These are phyloP conservation scores for Taphrina deformans DNA, from an alignment of 1,139 yeast species.

Conservation along the genomic window DNA sequence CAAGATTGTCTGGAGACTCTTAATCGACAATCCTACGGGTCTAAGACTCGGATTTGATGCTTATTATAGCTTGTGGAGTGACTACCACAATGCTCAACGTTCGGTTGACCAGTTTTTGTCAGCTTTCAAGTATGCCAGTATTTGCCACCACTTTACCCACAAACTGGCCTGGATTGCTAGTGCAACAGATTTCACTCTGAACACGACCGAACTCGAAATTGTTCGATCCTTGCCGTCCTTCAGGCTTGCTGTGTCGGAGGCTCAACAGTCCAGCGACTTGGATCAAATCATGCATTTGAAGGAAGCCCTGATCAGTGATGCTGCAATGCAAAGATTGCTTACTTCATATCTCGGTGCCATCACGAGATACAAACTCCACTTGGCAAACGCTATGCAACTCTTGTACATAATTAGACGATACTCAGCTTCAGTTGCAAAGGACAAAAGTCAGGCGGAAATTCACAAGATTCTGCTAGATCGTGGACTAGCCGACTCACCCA, in stretches of 20 bases:
- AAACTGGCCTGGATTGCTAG: constrained; percentile 9
- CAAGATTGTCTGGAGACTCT: not conserved
- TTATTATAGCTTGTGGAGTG: not conserved
- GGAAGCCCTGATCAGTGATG: constrained; percentile 5
- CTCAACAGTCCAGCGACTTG: not conserved
- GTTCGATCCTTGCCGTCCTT: constrained; percentile 26
- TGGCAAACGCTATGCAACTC: not conserved
- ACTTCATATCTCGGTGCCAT: not conserved
- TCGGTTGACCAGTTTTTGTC: constrained; percentile 15
- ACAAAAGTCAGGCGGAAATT: constrained; percentile 1
- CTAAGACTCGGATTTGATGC: constrained; percentile 17
- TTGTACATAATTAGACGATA: not conserved
- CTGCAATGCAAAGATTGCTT: not conserved
- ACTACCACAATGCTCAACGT: constrained; percentile 14
- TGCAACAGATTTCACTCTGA: not conserved
- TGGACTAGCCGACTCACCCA: not conserved
- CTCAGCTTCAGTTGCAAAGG: not conserved
- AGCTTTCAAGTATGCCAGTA: constrained; percentile 1
- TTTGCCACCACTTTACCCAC: constrained; percentile 12
- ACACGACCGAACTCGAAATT: not conserved
- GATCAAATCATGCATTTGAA: not conserved
- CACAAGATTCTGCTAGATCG: constrained; percentile 15
- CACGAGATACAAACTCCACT: not conserved
- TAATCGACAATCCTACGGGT: not conserved
- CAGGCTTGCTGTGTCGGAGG: not conserved